Evolutionary conservation across 768 basidiomycete species (phyloP).

Genomic region (Hypholoma fasciculare): DNA sequence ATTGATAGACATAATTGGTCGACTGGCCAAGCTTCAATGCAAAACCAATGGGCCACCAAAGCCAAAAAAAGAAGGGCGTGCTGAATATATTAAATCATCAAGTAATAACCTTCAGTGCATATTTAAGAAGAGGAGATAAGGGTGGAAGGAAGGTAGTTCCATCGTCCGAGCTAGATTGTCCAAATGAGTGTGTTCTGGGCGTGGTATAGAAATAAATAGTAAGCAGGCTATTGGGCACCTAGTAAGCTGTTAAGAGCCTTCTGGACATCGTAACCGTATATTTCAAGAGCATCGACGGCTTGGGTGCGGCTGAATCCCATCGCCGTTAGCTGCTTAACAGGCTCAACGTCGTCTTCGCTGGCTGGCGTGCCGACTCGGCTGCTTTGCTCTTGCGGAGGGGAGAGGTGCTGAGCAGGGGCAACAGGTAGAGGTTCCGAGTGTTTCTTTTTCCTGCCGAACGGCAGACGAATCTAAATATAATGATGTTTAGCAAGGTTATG

Average conservation of each 20-base stretch:
- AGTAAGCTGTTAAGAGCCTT: conserved; percentile 77
- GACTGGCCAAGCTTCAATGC: not conserved
- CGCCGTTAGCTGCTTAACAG: conserved; percentile 75
- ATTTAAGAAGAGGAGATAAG: conserved; percentile 9
- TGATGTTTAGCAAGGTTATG: not conserved
- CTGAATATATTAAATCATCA: conserved; percentile 18
- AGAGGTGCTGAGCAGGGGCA: conserved; percentile 37
- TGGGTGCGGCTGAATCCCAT: conserved; percentile 92
- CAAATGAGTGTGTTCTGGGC: conserved; percentile 15
- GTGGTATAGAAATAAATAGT: not conserved
- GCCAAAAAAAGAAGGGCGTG: not conserved
- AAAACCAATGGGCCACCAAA: not conserved
- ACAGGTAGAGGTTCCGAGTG: conserved; percentile 43
- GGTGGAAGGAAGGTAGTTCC: conserved; percentile 11
- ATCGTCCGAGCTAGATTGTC: conserved; percentile 15
- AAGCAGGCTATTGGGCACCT: conserved; percentile 25
- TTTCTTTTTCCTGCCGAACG: conserved; percentile 78
- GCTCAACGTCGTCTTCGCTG: conserved; percentile 69
- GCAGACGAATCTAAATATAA: conserved; percentile 66
- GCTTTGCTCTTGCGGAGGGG: conserved; percentile 47
- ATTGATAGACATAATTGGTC: no score
- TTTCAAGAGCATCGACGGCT: conserved; percentile 84
- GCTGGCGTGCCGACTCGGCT: conserved; percentile 46
- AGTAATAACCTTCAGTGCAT: conserved; percentile 11
- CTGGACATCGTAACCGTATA: conserved; percentile 78